Percentiles rank a stretch among this genome's conserved stretches.
Conservation (phyloP, 2,329 filamentous ascomycete species). For the Fusarium decemcellulare region DNA sequence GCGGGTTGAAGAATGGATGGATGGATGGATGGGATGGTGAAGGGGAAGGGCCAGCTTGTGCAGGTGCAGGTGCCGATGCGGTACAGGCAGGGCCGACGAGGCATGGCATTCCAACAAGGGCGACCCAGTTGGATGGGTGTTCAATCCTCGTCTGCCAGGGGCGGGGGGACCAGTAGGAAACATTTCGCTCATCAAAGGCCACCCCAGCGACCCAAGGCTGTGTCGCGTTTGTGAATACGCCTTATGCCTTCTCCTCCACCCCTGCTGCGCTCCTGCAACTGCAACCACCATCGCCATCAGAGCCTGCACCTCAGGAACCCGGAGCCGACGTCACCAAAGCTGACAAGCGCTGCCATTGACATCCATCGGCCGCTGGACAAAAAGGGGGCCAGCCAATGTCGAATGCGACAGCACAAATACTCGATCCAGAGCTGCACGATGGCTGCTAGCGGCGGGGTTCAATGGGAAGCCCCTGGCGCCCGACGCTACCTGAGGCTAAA, state of each 20-base stretch:
- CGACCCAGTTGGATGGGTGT: constrained; percentile 38
- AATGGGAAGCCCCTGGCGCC: constrained; percentile 26
- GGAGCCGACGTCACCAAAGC: constrained; percentile 29
- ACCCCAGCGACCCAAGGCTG: background rate
- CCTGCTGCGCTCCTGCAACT: background rate
- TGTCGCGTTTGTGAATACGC: constrained; percentile 7
- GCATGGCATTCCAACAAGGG: constrained; percentile 22
- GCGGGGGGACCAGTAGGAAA: background rate
- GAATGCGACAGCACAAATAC: constrained; percentile 12
- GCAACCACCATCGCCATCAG: constrained; percentile 3
- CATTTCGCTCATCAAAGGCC: background rate
- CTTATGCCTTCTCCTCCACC: constrained; percentile 14
- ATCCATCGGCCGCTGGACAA: constrained; percentile 18
- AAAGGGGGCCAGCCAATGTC: constrained; percentile 41
- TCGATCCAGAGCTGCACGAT: constrained; percentile 28
- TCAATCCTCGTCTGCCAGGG: constrained; percentile 17
- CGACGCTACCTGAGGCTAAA: constrained; percentile 11
- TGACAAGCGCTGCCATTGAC: constrained; percentile 30
- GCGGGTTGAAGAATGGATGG: constrained; percentile 17
- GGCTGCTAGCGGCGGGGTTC: constrained; percentile 32
- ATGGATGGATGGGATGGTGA: background rate
- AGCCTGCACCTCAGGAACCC: background rate
- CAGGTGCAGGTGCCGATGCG: background rate
- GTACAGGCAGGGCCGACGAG: background rate
- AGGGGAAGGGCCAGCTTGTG: background rate